Evolutionary conservation across 2,329 filamentous ascomycete species (phyloP), one percentile per base, ranked within the genome.

Genomic region (Thermoascus crustaceus): DNA sequence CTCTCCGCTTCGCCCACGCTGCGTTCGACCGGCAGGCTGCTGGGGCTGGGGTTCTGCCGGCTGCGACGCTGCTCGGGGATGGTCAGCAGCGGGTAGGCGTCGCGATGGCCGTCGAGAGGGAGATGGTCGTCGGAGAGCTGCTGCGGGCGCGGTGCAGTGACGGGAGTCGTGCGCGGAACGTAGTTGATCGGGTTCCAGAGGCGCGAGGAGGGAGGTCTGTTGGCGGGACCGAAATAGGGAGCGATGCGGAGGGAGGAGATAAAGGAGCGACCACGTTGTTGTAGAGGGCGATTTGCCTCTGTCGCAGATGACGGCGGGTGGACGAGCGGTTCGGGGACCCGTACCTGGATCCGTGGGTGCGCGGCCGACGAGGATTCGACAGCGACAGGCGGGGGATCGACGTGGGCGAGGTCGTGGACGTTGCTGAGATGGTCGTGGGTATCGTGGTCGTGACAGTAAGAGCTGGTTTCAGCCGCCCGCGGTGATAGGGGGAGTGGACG

Each of bases 101-200:
- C 69, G 40, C 67, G 62, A 37, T 59, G 53, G 39, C 52, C 40
- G 27, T 52, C 51, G 33, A 57, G 45, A 8, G 51, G 51, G 26
- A 56, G 54, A 44, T 50, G 55, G 39, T 61, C 58, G 50, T 55
- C 49, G 5, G 53, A 58, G 37, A 30, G 27, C 26, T 42, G 40
- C 34, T 37, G 46, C 23, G 56, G 47, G 31, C 58, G 56, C 18
- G 60, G 53, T 35, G 70, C 47, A 13, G 61, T 61, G 23, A 72
- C 55, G 37, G 68, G 68, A 31, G 69, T 71, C 20, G 62, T 59
- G 39, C 72, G 70, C 25, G 73, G 75, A 31, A 75, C 72, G 58
- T 73, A 69, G 52, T 79, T 78, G 49, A 75, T 66, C 23, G 75
- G 75, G 53, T 78, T 78, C 61, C 74, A 76, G 42, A 78, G 67